A percentile compares a stretch with the other conserved stretches of the same genome.
phyloP scores from a whole-genome alignment of 148 eudicot species.

The Camellia granthamiana region DNA sequence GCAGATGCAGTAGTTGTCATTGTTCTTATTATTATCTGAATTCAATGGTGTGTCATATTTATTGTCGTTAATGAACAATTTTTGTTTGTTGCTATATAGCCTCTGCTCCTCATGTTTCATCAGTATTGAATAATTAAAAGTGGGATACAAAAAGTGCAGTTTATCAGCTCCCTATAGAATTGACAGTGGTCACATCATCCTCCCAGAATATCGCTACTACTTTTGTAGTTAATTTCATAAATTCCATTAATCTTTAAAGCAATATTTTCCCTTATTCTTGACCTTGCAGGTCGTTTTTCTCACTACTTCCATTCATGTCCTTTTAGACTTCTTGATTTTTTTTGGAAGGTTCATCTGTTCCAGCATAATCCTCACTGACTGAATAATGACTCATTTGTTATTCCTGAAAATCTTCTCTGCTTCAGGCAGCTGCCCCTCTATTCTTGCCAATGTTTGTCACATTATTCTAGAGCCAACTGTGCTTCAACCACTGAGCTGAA shows the following conservation, averaged over 20 bases:
- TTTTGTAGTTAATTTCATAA: neutral
- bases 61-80: neutral
- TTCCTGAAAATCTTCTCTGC: too few relatives aligned
- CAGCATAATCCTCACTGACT: too few relatives aligned
- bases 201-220: neutral
- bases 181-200: neutral
- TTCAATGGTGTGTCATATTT: neutral
- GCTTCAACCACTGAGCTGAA: too few relatives aligned
- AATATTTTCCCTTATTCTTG: too few relatives aligned
- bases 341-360: neutral
- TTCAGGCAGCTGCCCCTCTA: too few relatives aligned
- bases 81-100: too few relatives aligned
- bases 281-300: neutral
- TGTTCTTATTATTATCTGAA: neutral
- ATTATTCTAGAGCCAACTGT: too few relatives aligned
- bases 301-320: neutral
- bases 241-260: neutral
- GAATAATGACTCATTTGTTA: too few relatives aligned
- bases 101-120: too few relatives aligned
- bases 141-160: neutral
- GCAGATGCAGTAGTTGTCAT: neutral
- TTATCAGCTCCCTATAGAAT: too few relatives aligned
- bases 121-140: neutral
- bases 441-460: too few relatives aligned
- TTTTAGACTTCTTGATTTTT: neutral